Percentiles rank a stretch among this genome's conserved stretches.
Conservation (phyloP, 176 grass and related monocot genomes). For the Saccharum spontaneum region DNA sequence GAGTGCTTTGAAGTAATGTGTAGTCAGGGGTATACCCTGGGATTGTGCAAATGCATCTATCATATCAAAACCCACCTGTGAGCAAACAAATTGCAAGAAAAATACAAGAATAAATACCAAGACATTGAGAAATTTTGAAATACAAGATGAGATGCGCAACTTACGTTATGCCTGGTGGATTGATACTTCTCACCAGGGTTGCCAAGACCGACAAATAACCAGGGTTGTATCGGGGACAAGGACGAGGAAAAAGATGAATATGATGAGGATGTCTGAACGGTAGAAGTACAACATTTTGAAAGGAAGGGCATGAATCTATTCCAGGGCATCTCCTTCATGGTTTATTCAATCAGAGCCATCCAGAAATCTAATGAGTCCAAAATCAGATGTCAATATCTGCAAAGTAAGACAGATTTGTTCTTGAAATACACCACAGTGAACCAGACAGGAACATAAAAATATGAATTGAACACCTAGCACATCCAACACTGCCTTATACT, state of each 20-base stretch:
- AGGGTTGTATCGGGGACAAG: conserved; percentile 41
- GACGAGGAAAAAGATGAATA: conserved; percentile 16
- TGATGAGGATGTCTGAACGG: not conserved
- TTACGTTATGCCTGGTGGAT: conserved; percentile 67
- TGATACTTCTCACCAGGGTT: conserved; percentile 88
- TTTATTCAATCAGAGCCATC: not conserved
- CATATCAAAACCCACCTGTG: conserved; percentile 94
- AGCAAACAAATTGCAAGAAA: not conserved
- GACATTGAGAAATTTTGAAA: conserved; percentile 2
- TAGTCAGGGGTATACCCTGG: conserved; percentile 62
- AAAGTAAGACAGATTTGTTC: not conserved
- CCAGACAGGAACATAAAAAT: not conserved
- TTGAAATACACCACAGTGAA: not conserved
- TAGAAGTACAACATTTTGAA: conserved; percentile 12
- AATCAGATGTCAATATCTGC: not conserved
- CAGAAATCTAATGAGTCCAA: not conserved
- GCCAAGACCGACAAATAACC: conserved; percentile 78
- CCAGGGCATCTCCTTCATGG: conserved; percentile 7
- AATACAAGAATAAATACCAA: not conserved
- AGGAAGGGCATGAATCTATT: not conserved
- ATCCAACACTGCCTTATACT: not conserved
- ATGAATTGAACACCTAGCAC: not conserved
- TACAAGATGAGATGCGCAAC: not conserved
- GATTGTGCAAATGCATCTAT: conserved; percentile 81
- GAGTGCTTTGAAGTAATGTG: conserved; percentile 77